Evolutionary conservation across 2,329 filamentous ascomycete species (phyloP), one percentile per base, ranked within the genome.

Genomic region (Onygenales sp.): DNA sequence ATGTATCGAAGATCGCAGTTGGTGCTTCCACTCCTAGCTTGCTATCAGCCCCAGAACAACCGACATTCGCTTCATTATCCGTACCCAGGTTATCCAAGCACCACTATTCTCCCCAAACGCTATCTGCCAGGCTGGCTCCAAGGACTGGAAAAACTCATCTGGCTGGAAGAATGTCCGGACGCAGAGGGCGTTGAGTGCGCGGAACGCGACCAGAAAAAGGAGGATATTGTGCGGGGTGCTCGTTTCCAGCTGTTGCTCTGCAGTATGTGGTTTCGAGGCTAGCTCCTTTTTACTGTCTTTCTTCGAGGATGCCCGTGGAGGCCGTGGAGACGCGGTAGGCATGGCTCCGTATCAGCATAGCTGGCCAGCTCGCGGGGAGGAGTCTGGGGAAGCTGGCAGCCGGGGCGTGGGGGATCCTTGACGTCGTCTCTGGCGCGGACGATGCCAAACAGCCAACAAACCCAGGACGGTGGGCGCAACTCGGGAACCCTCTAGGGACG

Each of bases 61-160:
- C 33, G 3, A 33, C 0, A 32, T 2, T 14, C 13, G 27, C n/a
- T 39, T 52, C 47, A 37, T 39, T 34, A 51, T 53, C 74, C 79
- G 64, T 77, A 95, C 92, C 93, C 93, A 98, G 57, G 93, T 98
- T 63, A 96, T 79, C 88, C 92, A 98, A 32, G 92, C 88, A 57
- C 87, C 87, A 68, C 85, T 87, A 11, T 77, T 67, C 2, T 75
- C 65, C 21, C 91, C 91, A 76, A 95, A 96, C 2, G 87, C 87
- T 52, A 93, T 78, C 62, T 84, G 77, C 91, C 92, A 97, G 60
- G 93, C 93, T 51, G 93, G 92, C 73, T 98, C 93, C 44, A 97
- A 80, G 1, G 90, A 87, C 67, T 98, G 93, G 65, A 93, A 98
- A 75, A 88, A 97, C 70, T 98, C 93, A 74, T 98, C 93, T 32